Evolutionary conservation across 192 early-diverging fungal species (phyloP).

Genomic region (Coemansia sp.): DNA sequence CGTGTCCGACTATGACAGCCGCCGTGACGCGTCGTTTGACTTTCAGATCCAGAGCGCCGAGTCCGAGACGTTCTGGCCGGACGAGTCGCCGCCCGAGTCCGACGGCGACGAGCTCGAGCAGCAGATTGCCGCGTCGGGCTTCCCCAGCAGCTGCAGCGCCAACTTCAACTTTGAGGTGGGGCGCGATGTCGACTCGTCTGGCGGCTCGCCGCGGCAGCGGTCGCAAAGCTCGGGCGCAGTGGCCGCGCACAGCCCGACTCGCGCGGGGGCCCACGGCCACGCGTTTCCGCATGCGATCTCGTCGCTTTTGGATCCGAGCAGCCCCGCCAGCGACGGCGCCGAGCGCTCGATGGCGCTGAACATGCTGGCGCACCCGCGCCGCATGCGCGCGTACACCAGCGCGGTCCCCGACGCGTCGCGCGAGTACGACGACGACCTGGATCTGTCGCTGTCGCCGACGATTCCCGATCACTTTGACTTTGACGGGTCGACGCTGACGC

Average conservation of each 20-base stretch:
- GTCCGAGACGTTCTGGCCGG: constrained; percentile 37
- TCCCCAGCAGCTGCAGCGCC: constrained; percentile 47
- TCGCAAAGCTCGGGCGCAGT: constrained; percentile 10
- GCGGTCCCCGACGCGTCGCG: constrained; percentile 5
- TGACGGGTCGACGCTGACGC: constrained; percentile 49
- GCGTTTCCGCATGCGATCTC: constrained; percentile 5
- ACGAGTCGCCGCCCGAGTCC: constrained; percentile 20
- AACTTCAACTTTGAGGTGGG: constrained; percentile 36
- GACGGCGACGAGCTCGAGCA: constrained; percentile 19
- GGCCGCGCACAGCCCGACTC: constrained; percentile 14
- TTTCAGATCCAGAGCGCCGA: constrained; percentile 28
- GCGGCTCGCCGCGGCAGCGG: constrained; percentile 27
- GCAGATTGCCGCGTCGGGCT: constrained; percentile 19
- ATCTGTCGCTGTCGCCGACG: constrained; percentile 6
- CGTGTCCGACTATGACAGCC: constrained; percentile 15
- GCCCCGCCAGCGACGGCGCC: constrained; percentile 19
- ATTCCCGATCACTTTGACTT: constrained; percentile 9
- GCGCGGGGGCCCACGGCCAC: neutral
- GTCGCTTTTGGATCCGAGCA: constrained; percentile 40
- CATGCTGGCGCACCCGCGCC: constrained; percentile 27
- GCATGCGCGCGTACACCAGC: constrained; percentile 13
- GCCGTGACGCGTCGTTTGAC: constrained; percentile 15
- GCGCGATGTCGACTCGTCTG: constrained; percentile 11
- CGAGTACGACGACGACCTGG: neutral
- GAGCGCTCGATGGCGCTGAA: constrained; percentile 26